phyloP scores from a whole-genome alignment of 2,329 filamentous ascomycete species.

The Monilinia fructigena region DNA sequence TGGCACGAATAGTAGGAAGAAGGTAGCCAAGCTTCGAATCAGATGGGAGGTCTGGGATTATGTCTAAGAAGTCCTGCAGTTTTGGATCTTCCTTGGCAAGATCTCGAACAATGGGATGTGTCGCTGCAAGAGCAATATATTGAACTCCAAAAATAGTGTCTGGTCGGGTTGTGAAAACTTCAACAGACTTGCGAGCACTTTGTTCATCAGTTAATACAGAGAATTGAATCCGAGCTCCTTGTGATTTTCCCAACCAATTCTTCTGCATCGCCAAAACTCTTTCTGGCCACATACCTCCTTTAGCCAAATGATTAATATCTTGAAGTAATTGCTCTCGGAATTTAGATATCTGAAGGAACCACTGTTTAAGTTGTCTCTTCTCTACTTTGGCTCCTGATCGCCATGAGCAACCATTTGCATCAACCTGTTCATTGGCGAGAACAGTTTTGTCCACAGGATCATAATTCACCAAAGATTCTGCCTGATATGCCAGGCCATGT shows the following conservation, averaged over 20 bases:
- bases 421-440: slow-evolving; percentile 90
- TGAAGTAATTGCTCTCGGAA: slow-evolving; percentile 71
- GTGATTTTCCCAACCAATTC: slow-evolving; percentile 83
- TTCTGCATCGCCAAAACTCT: slow-evolving; percentile 78
- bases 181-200: slow-evolving; percentile 45
- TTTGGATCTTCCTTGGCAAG: slow-evolving; percentile 59
- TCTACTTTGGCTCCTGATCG: slow-evolving; percentile 82
- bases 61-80: slow-evolving; percentile 67
- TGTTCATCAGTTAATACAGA: slow-evolving; percentile 47
- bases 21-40: slow-evolving; percentile 67
- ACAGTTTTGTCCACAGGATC: slow-evolving; percentile 88
- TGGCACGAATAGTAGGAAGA: slow-evolving; percentile 59
- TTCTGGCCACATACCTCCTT: slow-evolving; percentile 73
- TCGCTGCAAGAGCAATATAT: slow-evolving; percentile 75
- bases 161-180: slow-evolving; percentile 80
- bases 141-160: slow-evolving; percentile 88
- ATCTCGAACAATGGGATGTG: slow-evolving; percentile 65
- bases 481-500: slow-evolving; percentile 76
- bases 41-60: slow-evolving; percentile 53
- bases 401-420: slow-evolving; percentile 81
- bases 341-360: slow-evolving; percentile 83
- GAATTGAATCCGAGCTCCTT: slow-evolving; percentile 71
- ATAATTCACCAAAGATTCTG: slow-evolving; percentile 83
- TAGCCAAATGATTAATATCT: slow-evolving; percentile 65
- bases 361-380: slow-evolving; percentile 76